Base-by-base conservation (phyloP, 2,329 filamentous ascomycete species). In the Tolypocladium tundrense region DNA sequence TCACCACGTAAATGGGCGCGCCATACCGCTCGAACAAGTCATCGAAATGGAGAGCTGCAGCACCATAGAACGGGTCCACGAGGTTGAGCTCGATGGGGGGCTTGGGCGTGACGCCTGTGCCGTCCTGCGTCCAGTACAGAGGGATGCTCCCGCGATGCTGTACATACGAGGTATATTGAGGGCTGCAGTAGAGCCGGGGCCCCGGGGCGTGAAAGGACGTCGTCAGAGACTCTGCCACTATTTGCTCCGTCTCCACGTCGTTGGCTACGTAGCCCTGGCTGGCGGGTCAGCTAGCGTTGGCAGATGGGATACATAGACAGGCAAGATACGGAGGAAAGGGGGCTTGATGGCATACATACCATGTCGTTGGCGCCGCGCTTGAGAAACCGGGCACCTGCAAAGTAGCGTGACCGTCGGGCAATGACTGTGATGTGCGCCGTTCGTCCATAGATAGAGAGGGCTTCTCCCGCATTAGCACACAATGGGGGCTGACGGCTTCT, bases 181-280 rank as follows among this genome's bases (percentile, higher is more conserved):
- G 91, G 67, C 88, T 97, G 6, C 91, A 86, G 69, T 91, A 97
- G 13, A 96, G 81, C 54, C 84, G 85, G 3, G 89, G 90, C 0
- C 91, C 93, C 5, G 94, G 91, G 3, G 90, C 88, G 74, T 99
- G 94, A 65, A 99, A 97, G 0, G 94, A 97, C 0, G 94, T 99
- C 0, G 91, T 97, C 55, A 93, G 78, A 65, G 91, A 90, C 69
- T 99, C 94, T 0, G 92, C 94, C 6, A 99, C 92, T 60, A 99
- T 97, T 70, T 99, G 94, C 73, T 99, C 94, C 1, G 94, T 97
- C 73, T 99, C 95, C 31, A 99, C 94, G 72, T 99, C 95, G 68
- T 99, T 99, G 56, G 94, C 95, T 57, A 99, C 94, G 69, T 96
- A 96, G 16, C 94, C 93, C 69, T 79, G 52, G 2, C 14, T n/a